phyloP scores from a whole-genome alignment of 2,329 filamentous ascomycete genomes.

The Fusarium keratoplasticum region DNA sequence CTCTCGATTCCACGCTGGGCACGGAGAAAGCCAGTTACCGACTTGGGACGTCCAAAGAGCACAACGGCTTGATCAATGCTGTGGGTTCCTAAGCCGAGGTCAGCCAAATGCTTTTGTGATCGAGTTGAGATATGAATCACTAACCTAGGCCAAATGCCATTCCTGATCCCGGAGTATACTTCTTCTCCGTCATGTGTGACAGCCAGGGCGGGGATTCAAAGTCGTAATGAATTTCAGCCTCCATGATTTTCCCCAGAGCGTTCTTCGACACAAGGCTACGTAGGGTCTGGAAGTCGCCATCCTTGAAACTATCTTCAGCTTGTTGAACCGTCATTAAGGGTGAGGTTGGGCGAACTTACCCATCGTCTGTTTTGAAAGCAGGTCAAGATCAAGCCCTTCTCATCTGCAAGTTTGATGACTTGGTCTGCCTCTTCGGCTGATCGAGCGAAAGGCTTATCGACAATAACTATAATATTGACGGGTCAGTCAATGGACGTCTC shows the following conservation, averaged over 20 bases:
- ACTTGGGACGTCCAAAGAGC: conserved; percentile 27
- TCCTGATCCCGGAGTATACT: conserved; percentile 53
- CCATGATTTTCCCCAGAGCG: conserved; percentile 65
- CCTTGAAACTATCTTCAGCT: neutral
- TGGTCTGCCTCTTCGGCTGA: conserved; percentile 33
- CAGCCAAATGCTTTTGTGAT: too few relatives aligned
- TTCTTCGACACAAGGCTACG: conserved; percentile 18
- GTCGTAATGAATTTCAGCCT: conserved; percentile 76
- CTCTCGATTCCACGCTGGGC: conserved; percentile 32
- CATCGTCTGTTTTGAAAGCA: conserved; percentile 41
- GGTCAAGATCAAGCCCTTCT: conserved; percentile 33
- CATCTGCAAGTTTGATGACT: conserved; percentile 28
- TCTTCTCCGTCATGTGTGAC: conserved; percentile 43
- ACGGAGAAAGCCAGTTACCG: conserved; percentile 39
- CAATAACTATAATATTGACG: conserved; percentile 20
- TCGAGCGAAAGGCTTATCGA: conserved; percentile 38
- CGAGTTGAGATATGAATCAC: neutral
- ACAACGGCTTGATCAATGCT: conserved; percentile 39
- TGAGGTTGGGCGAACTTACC: neutral
- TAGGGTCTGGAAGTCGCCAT: conserved; percentile 37
- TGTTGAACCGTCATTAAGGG: neutral
- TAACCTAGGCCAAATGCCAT: conserved; percentile 57
- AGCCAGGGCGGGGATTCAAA: conserved; percentile 58
- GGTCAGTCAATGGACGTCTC: neutral
- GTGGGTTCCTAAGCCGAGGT: conserved; percentile 24